phyloP scores from a whole-genome alignment of 2,329 filamentous ascomycete genomes.

The Phyllosticta capitalensis region DNA sequence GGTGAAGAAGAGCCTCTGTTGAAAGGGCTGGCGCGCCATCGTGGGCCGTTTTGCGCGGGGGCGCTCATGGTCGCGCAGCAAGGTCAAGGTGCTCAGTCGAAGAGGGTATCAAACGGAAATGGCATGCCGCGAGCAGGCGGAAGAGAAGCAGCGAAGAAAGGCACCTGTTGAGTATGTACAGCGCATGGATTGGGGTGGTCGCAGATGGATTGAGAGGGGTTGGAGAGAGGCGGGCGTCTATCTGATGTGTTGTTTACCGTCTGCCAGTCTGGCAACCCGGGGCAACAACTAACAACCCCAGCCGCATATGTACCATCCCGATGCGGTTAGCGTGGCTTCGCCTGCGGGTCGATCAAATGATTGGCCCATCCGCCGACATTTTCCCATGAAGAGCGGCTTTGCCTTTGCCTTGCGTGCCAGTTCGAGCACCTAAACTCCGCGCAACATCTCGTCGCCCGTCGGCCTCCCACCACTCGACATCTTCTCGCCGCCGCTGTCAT shows the following conservation, averaged over 20 bases:
- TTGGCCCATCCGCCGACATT: background rate
- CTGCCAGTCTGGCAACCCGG: background rate
- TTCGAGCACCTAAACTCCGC: background rate
- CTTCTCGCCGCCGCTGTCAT: background rate
- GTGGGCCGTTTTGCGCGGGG: conserved; percentile 52
- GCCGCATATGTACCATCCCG: background rate
- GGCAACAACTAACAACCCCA: background rate
- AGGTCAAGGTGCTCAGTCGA: conserved; percentile 1
- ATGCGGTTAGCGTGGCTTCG: background rate
- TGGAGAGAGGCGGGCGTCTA: background rate
- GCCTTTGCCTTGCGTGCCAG: too few species aligned
- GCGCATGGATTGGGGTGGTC: background rate
- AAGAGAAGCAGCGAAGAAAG: conserved; percentile 5
- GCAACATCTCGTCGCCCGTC: background rate
- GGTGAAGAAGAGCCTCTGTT: conserved; percentile 55
- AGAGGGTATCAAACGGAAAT: conserved; percentile 6
- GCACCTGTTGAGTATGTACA: conserved; percentile 10
- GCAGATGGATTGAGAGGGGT: background rate
- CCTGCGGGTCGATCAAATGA: background rate
- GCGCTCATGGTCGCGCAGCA: conserved; percentile 37
- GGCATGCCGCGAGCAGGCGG: conserved; percentile 6
- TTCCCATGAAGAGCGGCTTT: background rate
- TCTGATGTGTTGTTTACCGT: background rate
- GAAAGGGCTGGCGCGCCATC: conserved; percentile 76
- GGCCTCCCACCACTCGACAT: background rate